Evolutionary conservation across 768 basidiomycete species (phyloP).

Genomic region (Xerocomus potaroensis): DNA sequence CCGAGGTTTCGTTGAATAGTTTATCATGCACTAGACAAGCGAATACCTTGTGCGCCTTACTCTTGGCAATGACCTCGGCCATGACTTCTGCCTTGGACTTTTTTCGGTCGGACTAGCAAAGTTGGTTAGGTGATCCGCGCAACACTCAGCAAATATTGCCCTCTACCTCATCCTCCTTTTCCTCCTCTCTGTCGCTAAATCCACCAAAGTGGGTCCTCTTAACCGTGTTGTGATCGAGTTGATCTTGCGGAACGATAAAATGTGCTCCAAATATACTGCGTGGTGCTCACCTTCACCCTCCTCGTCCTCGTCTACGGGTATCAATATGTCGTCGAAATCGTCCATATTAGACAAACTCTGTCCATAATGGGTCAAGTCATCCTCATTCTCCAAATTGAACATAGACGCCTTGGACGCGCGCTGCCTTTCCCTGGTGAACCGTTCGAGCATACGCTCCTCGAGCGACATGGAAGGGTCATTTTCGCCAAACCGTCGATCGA

Average conservation of each 20-base stretch:
- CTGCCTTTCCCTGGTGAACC: constrained; percentile 90
- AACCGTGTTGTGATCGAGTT: constrained; percentile 65
- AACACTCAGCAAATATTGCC: not conserved
- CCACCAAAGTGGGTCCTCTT: constrained; percentile 79
- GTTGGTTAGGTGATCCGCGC: not conserved
- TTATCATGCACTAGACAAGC: not conserved
- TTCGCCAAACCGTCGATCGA: constrained; percentile 96
- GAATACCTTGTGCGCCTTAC: constrained; percentile 87
- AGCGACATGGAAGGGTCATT: constrained; percentile 87
- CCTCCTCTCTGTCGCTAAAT: constrained; percentile 66
- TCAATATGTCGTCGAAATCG: constrained; percentile 72
- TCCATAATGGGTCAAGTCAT: constrained; percentile 88
- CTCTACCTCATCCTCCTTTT: constrained; percentile 45
- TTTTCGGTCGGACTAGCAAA: constrained; percentile 67
- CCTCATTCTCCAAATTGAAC: constrained; percentile 91
- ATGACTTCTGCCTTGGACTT: constrained; percentile 95
- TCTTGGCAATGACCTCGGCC: constrained; percentile 96
- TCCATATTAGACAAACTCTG: constrained; percentile 82
- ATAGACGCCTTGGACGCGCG: constrained; percentile 65
- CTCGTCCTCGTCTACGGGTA: constrained; percentile 50
- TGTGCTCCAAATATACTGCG: not conserved
- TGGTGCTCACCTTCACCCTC: constrained; percentile 40
- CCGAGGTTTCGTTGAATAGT: not conserved
- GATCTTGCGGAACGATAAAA: constrained; percentile 39
- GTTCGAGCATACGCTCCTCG: constrained; percentile 95